phyloP scores from a whole-genome alignment of 2,329 filamentous ascomycete species.

The Orbilia javanica region DNA sequence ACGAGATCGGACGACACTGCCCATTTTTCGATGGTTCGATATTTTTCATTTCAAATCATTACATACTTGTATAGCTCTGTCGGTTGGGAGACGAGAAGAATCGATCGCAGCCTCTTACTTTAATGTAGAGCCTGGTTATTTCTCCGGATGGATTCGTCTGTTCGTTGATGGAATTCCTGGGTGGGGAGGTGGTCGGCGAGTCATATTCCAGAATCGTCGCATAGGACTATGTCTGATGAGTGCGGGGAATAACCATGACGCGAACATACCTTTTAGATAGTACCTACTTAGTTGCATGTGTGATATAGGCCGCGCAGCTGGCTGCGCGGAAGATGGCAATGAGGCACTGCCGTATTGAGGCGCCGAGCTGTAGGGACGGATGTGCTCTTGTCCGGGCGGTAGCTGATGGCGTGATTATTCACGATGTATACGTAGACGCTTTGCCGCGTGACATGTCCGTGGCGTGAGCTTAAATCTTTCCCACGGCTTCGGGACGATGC shows the following conservation, averaged over 20 bases:
- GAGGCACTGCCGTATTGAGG: slow-evolving; percentile 1
- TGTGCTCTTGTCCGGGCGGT: neutral
- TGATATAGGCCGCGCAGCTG: neutral
- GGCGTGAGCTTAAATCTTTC: neutral
- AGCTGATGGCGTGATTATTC: slow-evolving; percentile 2
- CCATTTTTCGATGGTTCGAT: slow-evolving; percentile 50
- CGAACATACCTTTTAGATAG: slow-evolving; percentile 46
- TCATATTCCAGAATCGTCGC: slow-evolving; percentile 59
- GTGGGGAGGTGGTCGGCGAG: slow-evolving; percentile 43
- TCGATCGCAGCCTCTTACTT: slow-evolving; percentile 38
- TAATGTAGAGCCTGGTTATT: slow-evolving; percentile 47
- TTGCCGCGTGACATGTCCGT: slow-evolving; percentile 2
- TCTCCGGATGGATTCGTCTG: slow-evolving; percentile 37
- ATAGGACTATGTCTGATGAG: slow-evolving; percentile 59
- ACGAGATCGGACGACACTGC: slow-evolving; percentile 53
- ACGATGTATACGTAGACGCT: slow-evolving; percentile 5
- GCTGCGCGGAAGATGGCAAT: neutral
- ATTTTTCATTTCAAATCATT: slow-evolving; percentile 52
- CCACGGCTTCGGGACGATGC: neutral
- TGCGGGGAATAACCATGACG: slow-evolving; percentile 58
- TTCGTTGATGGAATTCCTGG: slow-evolving; percentile 55
- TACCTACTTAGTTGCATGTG: neutral
- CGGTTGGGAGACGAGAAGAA: slow-evolving; percentile 58
- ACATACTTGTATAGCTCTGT: slow-evolving; percentile 57
- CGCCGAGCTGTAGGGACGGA: neutral